Evolutionary conservation across 148 eudicot genomes (phyloP).

Genomic region (Nepenthes gracilis): DNA sequence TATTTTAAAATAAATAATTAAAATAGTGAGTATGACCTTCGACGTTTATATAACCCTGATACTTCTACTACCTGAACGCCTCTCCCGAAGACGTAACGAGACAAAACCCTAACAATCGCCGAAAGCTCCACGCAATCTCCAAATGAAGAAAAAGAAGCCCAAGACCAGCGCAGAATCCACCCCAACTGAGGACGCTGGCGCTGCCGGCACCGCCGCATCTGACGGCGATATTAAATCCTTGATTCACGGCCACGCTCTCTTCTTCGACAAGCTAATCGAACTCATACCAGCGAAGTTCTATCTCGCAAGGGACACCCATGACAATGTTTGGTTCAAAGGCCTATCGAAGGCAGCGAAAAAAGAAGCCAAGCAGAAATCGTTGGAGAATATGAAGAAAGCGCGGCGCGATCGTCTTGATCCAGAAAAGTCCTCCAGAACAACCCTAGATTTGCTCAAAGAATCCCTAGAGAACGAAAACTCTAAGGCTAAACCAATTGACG

Average conservation of each 20-base stretch:
- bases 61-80: too few species aligned
- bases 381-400: constrained; percentile 39
- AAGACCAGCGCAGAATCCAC: not conserved
- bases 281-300: constrained; percentile 66
- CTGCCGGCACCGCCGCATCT: constrained; percentile 1
- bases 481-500: not conserved
- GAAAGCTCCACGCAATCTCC: not conserved
- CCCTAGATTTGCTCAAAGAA: constrained; percentile 30
- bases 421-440: not conserved
- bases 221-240: constrained; percentile 12
- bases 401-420: constrained; percentile 23
- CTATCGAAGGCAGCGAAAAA: constrained; percentile 46
- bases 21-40: too few species aligned
- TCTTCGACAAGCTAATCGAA: constrained; percentile 59
- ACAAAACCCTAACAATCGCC: too few species aligned
- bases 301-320: constrained; percentile 32
- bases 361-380: constrained; percentile 37
- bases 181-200: too few species aligned
- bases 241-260: constrained; percentile 26
- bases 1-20: too few species aligned
- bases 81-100: too few species aligned
- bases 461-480: constrained; percentile 15
- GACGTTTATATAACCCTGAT: too few species aligned
- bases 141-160: not conserved
- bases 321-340: constrained; percentile 53